A percentile compares a stretch with the other conserved stretches of the same genome.
phyloP scores from a whole-genome alignment of 768 basidiomycete genomes.

The Termitomyces sp. region DNA sequence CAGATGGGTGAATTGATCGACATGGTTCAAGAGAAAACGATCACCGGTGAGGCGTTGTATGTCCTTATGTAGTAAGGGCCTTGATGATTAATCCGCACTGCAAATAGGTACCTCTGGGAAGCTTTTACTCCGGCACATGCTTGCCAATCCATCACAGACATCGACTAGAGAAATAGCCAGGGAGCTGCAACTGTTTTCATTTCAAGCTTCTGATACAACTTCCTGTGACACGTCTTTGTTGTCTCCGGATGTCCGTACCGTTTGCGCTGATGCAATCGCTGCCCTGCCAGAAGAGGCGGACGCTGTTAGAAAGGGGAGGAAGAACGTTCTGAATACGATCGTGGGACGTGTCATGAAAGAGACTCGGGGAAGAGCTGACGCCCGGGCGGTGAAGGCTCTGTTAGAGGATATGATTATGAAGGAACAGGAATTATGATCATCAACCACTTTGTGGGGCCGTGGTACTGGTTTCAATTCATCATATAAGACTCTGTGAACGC shows the following conservation, averaged over 20 bases:
- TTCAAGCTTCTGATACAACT: constrained; percentile 16
- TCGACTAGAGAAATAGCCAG: constrained; percentile 37
- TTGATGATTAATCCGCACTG: constrained; percentile 6
- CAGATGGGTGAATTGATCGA: constrained; percentile 79
- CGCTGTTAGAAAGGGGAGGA: constrained; percentile 62
- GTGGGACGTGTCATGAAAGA: constrained; percentile 84
- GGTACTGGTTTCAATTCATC: neutral
- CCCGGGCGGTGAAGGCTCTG: constrained; percentile 45
- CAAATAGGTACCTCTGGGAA: constrained; percentile 71
- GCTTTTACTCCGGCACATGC: constrained; percentile 65
- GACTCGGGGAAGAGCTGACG: constrained; percentile 76
- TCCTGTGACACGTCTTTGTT: constrained; percentile 3
- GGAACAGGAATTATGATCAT: neutral
- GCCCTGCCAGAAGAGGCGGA: constrained; percentile 62
- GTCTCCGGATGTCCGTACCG: constrained; percentile 34
- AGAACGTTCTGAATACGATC: constrained; percentile 76
- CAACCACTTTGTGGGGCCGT: neutral
- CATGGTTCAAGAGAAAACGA: constrained; percentile 53
- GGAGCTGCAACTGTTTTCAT: constrained; percentile 42
- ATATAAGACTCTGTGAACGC: neutral
- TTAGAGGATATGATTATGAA: constrained; percentile 41
- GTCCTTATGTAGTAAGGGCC: neutral
- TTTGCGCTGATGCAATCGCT: constrained; percentile 63
- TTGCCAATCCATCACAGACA: constrained; percentile 37
- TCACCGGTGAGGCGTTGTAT: constrained; percentile 55